Evolutionary conservation across 352 stramenopile species (phyloP).

Genomic region (Phytophthora pseudosyringae): DNA sequence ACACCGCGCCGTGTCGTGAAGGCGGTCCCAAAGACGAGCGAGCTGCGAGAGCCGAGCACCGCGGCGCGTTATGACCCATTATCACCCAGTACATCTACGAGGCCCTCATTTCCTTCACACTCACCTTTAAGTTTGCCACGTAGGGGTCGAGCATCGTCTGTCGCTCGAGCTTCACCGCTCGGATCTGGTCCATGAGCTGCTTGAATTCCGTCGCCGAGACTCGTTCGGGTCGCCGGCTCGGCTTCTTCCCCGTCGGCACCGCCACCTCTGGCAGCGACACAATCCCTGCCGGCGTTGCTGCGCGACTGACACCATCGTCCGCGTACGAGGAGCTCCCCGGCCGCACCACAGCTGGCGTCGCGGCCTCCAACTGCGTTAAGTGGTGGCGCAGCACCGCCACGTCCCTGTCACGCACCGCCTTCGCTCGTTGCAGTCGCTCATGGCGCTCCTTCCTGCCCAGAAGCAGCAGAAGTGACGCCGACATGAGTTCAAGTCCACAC

Average conservation of each 20-base stretch:
- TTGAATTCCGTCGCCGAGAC: conserved; percentile 39
- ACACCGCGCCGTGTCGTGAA: conserved; percentile 54
- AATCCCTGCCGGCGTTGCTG: conserved; percentile 11
- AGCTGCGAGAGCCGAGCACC: conserved; percentile 36
- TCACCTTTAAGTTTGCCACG: conserved; percentile 61
- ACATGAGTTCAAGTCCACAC: conserved; percentile 4
- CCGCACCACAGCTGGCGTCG: conserved; percentile 14
- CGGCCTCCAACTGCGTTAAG: conserved; percentile 37
- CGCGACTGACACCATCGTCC: conserved; percentile 3
- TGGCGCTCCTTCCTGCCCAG: conserved; percentile 48
- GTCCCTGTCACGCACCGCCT: conserved; percentile 35
- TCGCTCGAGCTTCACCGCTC: conserved; percentile 44
- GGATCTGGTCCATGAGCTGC: conserved; percentile 52
- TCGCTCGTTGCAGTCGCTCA: conserved; percentile 51
- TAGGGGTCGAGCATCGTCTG: conserved; percentile 54
- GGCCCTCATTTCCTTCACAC: too few species aligned
- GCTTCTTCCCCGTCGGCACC: neutral
- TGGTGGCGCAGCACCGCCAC: conserved; percentile 33
- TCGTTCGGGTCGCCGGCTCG: neutral
- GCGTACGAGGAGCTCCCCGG: conserved; percentile 13
- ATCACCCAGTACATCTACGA: neutral
- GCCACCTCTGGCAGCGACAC: conserved; percentile 23
- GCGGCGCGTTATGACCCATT: neutral
- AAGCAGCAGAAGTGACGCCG: conserved; percentile 6
- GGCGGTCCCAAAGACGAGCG: conserved; percentile 56